Percentiles rank a stretch among this genome's conserved stretches.
These are phyloP conservation scores for Hyparrhenia diplandra DNA, from an alignment of 176 grass and related monocot genomes.

Conservation along the genomic window DNA sequence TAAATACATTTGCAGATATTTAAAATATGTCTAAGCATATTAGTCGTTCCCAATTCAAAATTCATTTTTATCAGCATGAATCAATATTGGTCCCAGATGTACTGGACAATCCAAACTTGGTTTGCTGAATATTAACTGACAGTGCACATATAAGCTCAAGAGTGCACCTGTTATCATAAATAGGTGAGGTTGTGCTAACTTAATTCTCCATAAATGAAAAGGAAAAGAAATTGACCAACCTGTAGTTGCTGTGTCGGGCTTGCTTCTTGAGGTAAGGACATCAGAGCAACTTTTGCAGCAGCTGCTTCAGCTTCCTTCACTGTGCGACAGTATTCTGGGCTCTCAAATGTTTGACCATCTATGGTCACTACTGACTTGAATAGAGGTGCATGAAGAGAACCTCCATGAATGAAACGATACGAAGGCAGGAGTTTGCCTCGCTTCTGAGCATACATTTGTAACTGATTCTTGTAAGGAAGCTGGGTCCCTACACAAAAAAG, in stretches of 20 bases:
- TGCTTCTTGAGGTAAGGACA: constrained; percentile 55
- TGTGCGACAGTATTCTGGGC: constrained; percentile 41
- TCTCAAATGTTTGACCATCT: constrained; percentile 67
- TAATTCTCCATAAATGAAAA: constrained; percentile 3
- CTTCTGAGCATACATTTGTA: constrained; percentile 73
- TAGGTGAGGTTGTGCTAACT: not conserved
- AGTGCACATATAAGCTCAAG: not conserved
- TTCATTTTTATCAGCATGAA: not conserved
- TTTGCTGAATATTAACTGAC: not conserved
- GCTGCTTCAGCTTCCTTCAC: constrained; percentile 58
- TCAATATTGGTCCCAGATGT: not conserved
- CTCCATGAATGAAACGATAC: constrained; percentile 33
- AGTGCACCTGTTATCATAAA: constrained; percentile 1
- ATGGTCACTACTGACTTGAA: constrained; percentile 74
- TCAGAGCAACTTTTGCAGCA: constrained; percentile 72
- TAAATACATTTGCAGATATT: not conserved
- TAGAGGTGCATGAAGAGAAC: constrained; percentile 26
- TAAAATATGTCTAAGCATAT: not conserved
- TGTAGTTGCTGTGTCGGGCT: constrained; percentile 23
- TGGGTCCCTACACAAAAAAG: constrained; percentile 28
- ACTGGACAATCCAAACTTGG: not conserved
- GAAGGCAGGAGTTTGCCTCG: constrained; percentile 41
- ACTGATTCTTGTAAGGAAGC: constrained; percentile 53
- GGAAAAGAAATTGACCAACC: constrained; percentile 33
- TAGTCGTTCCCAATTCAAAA: not conserved